Evolutionary conservation across 352 stramenopile species (phyloP).

Genomic region (Phytophthora gonapodyides): DNA sequence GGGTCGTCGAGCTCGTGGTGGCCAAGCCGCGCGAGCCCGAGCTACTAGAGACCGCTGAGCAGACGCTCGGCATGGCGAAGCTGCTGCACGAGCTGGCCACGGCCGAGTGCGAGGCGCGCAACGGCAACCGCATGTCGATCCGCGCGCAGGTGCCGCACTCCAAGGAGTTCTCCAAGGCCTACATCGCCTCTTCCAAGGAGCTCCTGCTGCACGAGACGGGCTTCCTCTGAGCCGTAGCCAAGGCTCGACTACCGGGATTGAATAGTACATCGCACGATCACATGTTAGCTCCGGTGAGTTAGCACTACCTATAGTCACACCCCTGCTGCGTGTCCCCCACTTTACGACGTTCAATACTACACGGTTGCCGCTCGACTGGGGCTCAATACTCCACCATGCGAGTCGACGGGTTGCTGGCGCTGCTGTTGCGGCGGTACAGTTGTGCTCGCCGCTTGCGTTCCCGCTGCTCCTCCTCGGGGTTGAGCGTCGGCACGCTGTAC

Average conservation of each 20-base stretch:
- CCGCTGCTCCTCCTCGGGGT: constrained; percentile 67
- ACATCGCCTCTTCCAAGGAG: constrained; percentile 71
- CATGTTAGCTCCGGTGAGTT: constrained; percentile 2
- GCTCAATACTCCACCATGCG: constrained; percentile 56
- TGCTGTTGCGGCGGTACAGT: constrained; percentile 79
- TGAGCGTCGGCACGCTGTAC: constrained; percentile 73
- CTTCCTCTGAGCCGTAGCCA: constrained; percentile 23
- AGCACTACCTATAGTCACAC: constrained; percentile 1
- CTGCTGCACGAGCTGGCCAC: constrained; percentile 74
- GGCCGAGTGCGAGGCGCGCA: constrained; percentile 64
- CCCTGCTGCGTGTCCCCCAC: constrained; percentile 7
- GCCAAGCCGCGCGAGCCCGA: constrained; percentile 44
- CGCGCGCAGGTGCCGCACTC: constrained; percentile 46
- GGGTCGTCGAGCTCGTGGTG: constrained; percentile 42
- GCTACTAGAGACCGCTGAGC: constrained; percentile 61
- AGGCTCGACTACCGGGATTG: background rate
- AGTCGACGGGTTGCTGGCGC: constrained; percentile 48
- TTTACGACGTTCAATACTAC: constrained; percentile 25
- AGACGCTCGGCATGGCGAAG: constrained; percentile 80
- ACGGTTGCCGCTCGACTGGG: constrained; percentile 12
- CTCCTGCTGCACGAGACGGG: constrained; percentile 67
- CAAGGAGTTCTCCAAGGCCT: constrained; percentile 73
- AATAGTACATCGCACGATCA: constrained; percentile 1
- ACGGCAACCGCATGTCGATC: constrained; percentile 67
- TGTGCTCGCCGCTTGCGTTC: constrained; percentile 76